Evolutionary conservation across 345 rosid species (phyloP).

Genomic region (Adansonia digitata): DNA sequence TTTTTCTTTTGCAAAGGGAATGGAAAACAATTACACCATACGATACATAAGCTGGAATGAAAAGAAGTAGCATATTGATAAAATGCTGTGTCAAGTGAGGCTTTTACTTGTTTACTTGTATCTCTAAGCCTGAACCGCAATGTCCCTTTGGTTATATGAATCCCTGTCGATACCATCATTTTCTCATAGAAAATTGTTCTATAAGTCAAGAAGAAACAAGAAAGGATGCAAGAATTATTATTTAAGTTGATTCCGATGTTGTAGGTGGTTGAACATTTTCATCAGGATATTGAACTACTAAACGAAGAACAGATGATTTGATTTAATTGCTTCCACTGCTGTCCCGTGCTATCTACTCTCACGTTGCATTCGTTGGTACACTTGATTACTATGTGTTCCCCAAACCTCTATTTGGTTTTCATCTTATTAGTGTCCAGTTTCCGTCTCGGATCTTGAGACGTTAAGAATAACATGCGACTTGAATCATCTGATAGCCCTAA

Average conservation of each 20-base stretch:
- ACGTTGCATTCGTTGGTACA: not conserved
- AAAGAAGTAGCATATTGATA: no score
- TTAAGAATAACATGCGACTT: not conserved
- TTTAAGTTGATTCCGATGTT: conserved; percentile 41
- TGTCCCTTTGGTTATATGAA: not conserved
- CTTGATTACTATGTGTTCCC: not conserved
- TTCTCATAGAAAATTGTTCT: not conserved
- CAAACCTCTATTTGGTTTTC: not conserved
- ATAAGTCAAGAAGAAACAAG: not conserved
- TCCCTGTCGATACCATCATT: not conserved
- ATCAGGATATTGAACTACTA: not conserved
- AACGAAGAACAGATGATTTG: not conserved
- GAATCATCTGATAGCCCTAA: not conserved
- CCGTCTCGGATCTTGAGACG: not conserved
- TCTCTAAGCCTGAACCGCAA: not conserved
- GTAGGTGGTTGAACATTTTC: conserved; percentile 47
- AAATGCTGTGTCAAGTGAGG: not conserved
- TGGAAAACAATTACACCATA: no score
- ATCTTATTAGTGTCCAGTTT: not conserved
- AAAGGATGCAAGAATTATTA: not conserved
- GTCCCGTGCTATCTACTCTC: not conserved
- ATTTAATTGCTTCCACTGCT: not conserved
- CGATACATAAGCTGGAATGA: no score
- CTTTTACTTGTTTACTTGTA: no score
- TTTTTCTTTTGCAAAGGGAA: no score